Evolutionary conservation across 208 protist species (phyloP).

Genomic region (Trichomonas vaginalis): DNA sequence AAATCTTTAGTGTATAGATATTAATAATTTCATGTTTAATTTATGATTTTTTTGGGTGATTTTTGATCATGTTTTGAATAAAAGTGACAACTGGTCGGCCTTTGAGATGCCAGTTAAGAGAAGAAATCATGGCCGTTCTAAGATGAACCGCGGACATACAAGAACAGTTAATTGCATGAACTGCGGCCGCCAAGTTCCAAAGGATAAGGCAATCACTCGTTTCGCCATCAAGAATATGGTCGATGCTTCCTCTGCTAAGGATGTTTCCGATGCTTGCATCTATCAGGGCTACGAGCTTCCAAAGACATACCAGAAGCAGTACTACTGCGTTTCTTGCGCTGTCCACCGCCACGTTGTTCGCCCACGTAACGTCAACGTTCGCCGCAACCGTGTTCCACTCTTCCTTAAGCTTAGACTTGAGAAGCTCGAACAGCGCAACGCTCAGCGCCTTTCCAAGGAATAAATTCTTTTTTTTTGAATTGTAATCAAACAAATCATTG

Average conservation of each 20-base stretch:
- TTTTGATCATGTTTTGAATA: too few relatives aligned
- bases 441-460: too few relatives aligned
- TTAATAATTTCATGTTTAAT: too few relatives aligned
- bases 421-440: neutral
- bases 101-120: slow-evolving; percentile 31
- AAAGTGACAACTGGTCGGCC: neutral
- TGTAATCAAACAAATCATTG: too few relatives aligned
- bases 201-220: slow-evolving; percentile 36
- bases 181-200: slow-evolving; percentile 27
- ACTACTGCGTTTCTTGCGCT: slow-evolving; percentile 41
- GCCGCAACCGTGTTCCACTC: slow-evolving; percentile 25
- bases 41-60: too few relatives aligned
- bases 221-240: slow-evolving; percentile 38
- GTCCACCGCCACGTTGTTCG: slow-evolving; percentile 33
- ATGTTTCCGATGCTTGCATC: slow-evolving; percentile 26
- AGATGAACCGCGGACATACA: slow-evolving; percentile 23
- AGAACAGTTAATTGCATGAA: slow-evolving; percentile 29
- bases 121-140: slow-evolving; percentile 31
- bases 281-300: slow-evolving; percentile 34
- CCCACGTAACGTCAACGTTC: slow-evolving; percentile 22
- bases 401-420: slow-evolving; percentile 13
- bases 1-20: too few relatives aligned
- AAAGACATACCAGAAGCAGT: slow-evolving; percentile 36
- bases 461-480: too few relatives aligned
- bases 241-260: slow-evolving; percentile 24